These are phyloP conservation scores for Lactarius quietus DNA, from an alignment of 768 basidiomycete genomes.

Conservation along the genomic window DNA sequence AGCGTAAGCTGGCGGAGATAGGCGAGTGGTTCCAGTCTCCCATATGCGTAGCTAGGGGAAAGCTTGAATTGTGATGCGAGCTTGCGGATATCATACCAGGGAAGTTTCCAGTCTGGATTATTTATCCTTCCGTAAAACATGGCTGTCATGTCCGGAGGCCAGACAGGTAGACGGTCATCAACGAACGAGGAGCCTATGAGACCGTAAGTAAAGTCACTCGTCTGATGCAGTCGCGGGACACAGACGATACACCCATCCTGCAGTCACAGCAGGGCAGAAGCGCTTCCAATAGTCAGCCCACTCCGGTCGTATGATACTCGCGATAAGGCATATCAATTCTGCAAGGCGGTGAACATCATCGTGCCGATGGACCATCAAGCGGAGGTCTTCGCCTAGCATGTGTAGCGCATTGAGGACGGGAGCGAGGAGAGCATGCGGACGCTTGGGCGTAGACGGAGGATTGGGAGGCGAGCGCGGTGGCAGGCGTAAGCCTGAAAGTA, in stretches of 20 bases:
- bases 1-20: conserved; percentile 51
- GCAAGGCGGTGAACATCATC: conserved; percentile 54
- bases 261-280: conserved; percentile 58
- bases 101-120: conserved; percentile 66
- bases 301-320: conserved; percentile 64
- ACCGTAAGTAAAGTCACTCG: conserved; percentile 12
- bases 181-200: conserved; percentile 37
- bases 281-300: conserved; percentile 95
- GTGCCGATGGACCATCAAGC: conserved; percentile 54
- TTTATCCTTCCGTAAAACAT: conserved; percentile 54
- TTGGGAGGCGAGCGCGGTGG: conserved; percentile 28
- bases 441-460: conserved; percentile 9
- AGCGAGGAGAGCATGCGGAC: conserved; percentile 47
- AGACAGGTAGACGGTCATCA: conserved; percentile 70
- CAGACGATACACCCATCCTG: conserved; percentile 46
- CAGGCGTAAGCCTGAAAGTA: conserved; percentile 43
- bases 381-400: conserved; percentile 67
- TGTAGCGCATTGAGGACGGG: conserved; percentile 74
- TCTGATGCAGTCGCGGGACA: conserved; percentile 16
- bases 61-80: conserved; percentile 47
- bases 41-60: conserved; percentile 57
- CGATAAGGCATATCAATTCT: conserved; percentile 60
- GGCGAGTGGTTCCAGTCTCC: conserved; percentile 54
- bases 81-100: conserved; percentile 39
- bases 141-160: conserved; percentile 74